phyloP scores from a whole-genome alignment of 495 filamentous ascomycete genomes.

The Aspergillus steynii region DNA sequence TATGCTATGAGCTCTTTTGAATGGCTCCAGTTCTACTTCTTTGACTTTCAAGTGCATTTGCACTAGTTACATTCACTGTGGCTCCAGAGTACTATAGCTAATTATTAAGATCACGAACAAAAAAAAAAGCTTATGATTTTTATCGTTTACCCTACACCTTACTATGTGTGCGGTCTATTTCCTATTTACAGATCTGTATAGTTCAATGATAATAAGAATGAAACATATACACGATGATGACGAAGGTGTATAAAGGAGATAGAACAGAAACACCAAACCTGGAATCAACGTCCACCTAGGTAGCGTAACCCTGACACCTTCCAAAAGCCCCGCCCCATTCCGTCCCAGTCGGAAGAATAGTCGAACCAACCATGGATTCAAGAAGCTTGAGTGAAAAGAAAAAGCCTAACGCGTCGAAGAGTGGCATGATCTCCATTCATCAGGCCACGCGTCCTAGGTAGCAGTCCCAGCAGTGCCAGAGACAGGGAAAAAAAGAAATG shows the following conservation, averaged over 20 bases:
- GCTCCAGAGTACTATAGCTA: too few relatives aligned
- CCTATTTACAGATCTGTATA: background rate
- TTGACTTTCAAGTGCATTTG: too few relatives aligned
- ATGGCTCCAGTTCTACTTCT: too few relatives aligned
- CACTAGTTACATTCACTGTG: too few relatives aligned
- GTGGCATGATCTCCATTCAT: background rate
- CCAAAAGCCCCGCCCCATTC: background rate
- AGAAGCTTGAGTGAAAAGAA: background rate
- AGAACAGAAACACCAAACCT: background rate
- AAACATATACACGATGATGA: too few relatives aligned
- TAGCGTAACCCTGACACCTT: background rate
- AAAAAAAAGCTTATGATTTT: too few relatives aligned
- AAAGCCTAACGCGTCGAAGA: background rate
- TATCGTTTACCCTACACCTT: background rate
- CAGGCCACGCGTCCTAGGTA: too few relatives aligned
- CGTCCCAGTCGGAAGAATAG: background rate
- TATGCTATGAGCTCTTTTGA: background rate
- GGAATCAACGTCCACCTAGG: background rate
- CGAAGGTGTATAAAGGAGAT: too few relatives aligned
- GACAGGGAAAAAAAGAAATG: too few relatives aligned
- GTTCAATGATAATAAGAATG: too few relatives aligned
- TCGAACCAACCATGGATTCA: background rate
- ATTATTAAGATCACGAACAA: too few relatives aligned
- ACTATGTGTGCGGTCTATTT: background rate
- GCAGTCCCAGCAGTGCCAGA: too few relatives aligned